A percentile compares a stretch with the other conserved stretches of the same genome.
These are phyloP conservation scores for Cucurbitaria berberidis DNA, from an alignment of 2,329 filamentous ascomycete genomes.

Conservation along the genomic window DNA sequence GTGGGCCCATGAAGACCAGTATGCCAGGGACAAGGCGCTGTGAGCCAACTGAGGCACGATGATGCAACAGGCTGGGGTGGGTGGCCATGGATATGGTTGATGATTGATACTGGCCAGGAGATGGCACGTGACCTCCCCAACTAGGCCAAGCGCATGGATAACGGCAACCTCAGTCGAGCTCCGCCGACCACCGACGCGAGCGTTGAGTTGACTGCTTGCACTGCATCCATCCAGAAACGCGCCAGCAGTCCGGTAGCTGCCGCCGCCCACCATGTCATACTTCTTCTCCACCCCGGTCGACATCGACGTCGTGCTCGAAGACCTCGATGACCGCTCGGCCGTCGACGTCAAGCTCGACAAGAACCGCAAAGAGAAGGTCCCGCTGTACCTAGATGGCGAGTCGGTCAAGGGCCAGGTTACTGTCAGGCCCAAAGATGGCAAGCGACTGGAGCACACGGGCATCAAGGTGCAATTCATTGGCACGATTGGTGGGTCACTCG, in stretches of 20 bases:
- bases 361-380: slow-evolving; percentile 94
- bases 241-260: slow-evolving; percentile 7
- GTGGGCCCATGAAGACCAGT: slow-evolving; percentile 15
- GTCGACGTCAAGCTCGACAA: slow-evolving; percentile 99
- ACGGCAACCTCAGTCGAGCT: slow-evolving; percentile 17
- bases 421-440: slow-evolving; percentile 95
- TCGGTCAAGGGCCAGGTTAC: slow-evolving; percentile 97
- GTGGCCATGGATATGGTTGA: too few species aligned
- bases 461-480: slow-evolving; percentile 99
- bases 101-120: not conserved
- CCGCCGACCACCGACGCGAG: slow-evolving; percentile 24
- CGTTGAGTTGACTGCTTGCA: too few species aligned
- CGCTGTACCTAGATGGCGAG: slow-evolving; percentile 96
- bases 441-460: slow-evolving; percentile 94
- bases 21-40: slow-evolving; percentile 5
- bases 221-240: slow-evolving; percentile 21
- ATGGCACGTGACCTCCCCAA: slow-evolving; percentile 16
- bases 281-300: slow-evolving; percentile 94
- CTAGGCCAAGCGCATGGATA: slow-evolving; percentile 5
- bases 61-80: slow-evolving; percentile 11
- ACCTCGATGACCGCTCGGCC: slow-evolving; percentile 90
- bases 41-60: slow-evolving; percentile 2
- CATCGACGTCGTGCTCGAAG: slow-evolving; percentile 97
- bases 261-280: slow-evolving; percentile 75
- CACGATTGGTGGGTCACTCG: slow-evolving; percentile 75